Percentiles rank a stretch among this genome's conserved stretches.
These are phyloP conservation scores for Macroventuria anomochaeta DNA, from an alignment of 2,329 filamentous ascomycete genomes.

Conservation along the genomic window DNA sequence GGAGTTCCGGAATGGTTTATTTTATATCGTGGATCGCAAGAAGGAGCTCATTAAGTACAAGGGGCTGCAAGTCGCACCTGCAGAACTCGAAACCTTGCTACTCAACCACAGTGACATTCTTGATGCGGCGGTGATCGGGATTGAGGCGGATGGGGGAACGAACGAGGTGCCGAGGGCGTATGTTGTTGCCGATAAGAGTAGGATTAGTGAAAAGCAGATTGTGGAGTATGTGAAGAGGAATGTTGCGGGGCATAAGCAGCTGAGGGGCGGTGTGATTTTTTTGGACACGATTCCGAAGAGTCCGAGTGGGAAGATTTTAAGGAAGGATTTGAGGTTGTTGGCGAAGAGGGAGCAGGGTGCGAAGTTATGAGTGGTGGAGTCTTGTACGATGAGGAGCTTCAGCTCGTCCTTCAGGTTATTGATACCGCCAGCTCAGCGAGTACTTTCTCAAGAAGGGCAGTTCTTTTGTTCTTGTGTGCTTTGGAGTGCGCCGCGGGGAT, in stretches of 20 bases:
- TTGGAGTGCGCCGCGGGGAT: too few species aligned
- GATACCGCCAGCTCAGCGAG: too few species aligned
- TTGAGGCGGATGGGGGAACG: slow-evolving; percentile 43
- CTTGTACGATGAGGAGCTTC: too few species aligned
- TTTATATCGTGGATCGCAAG: slow-evolving; percentile 54
- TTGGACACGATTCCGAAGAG: slow-evolving; percentile 48
- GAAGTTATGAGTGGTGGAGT: slow-evolving; percentile 25
- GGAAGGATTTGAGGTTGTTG: slow-evolving; percentile 45
- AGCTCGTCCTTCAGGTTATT: too few species aligned
- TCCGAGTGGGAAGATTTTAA: slow-evolving; percentile 46
- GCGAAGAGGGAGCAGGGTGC: slow-evolving; percentile 40
- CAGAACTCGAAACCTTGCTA: slow-evolving; percentile 56
- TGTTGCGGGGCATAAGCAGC: slow-evolving; percentile 45
- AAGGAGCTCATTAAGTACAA: slow-evolving; percentile 59
- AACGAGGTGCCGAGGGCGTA: slow-evolving; percentile 54
- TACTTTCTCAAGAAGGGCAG: too few species aligned
- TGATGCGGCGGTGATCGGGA: slow-evolving; percentile 57
- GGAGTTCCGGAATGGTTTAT: slow-evolving; percentile 43
- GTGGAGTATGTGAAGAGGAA: slow-evolving; percentile 41
- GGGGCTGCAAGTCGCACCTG: slow-evolving; percentile 58
- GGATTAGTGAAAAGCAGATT: slow-evolving; percentile 42
- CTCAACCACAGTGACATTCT: slow-evolving; percentile 50
- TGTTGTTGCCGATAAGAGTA: slow-evolving; percentile 48
- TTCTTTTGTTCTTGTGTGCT: too few species aligned
- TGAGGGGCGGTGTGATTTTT: slow-evolving; percentile 48